Evolutionary conservation across 2,329 filamentous ascomycete species (phyloP).

Genomic region (Herpotrichia juniperi): DNA sequence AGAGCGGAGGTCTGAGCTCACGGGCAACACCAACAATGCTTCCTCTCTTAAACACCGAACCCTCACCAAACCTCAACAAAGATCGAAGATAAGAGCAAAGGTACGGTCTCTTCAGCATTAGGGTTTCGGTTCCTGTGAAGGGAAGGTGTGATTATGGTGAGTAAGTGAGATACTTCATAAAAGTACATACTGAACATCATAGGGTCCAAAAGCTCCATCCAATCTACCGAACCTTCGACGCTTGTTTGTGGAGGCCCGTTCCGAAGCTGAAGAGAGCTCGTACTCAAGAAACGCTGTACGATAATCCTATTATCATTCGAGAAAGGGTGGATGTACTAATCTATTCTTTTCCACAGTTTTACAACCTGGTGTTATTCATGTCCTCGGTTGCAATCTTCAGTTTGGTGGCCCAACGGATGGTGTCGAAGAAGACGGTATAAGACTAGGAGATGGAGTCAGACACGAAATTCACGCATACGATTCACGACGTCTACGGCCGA

Average conservation of each 20-base stretch:
- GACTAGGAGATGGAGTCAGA: not conserved
- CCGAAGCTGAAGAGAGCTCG: conserved; percentile 90
- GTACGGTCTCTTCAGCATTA: not conserved
- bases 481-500: not conserved
- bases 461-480: not conserved
- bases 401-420: conserved; percentile 86
- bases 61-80: not conserved
- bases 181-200: not conserved
- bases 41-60: not conserved
- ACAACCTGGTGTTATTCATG: conserved; percentile 96
- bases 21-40: conserved; percentile 1
- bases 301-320: not conserved
- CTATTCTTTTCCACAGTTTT: conserved; percentile 70
- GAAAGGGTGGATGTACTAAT: not conserved
- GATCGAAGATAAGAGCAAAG: not conserved
- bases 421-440: conserved; percentile 30
- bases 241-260: conserved; percentile 92
- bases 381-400: conserved; percentile 95
- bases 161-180: not conserved
- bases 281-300: conserved; percentile 91
- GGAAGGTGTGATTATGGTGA: conserved; percentile 1
- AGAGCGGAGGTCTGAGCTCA: conserved; percentile 1
- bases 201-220: conserved; percentile 62
- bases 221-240: conserved; percentile 93
- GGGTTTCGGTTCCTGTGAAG: not conserved